Conservation (phyloP, 2,329 filamentous ascomycete species). For the Cytospora mali region DNA sequence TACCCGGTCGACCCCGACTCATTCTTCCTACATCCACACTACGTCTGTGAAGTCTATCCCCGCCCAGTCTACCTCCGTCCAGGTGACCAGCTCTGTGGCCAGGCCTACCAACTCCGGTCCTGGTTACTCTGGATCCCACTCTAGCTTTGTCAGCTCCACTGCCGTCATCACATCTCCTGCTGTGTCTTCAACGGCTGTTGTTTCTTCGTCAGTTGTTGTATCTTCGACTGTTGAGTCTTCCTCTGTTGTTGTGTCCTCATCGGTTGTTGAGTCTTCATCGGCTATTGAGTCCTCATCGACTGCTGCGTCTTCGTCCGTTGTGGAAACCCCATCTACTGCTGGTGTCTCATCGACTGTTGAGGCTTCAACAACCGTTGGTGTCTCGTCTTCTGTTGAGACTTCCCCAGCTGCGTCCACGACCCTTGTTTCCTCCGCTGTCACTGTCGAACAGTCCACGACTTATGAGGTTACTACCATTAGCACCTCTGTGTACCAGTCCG, state of each 20-base stretch:
- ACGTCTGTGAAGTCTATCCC: slow-evolving; percentile 18
- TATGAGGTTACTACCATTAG: slow-evolving; percentile 28
- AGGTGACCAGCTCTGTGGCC: neutral
- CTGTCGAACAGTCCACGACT: slow-evolving; percentile 20
- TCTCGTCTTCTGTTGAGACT: slow-evolving; percentile 25
- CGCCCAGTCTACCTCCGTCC: slow-evolving; percentile 7
- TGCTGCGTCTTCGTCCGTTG: neutral
- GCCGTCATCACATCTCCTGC: neutral
- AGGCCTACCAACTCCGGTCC: neutral
- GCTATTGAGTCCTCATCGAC: neutral
- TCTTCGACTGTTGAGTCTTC: neutral
- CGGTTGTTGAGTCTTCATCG: neutral
- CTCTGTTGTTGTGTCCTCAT: neutral
- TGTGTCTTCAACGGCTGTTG: neutral
- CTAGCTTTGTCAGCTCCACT: neutral
- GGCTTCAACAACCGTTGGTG: slow-evolving; percentile 28
- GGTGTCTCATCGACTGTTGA: slow-evolving; percentile 4
- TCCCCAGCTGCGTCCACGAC: slow-evolving; percentile 23
- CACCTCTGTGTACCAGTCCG: slow-evolving; percentile 28
- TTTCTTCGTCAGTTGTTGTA: neutral
- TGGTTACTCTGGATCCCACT: slow-evolving; percentile 18
- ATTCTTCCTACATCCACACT: slow-evolving; percentile 30
- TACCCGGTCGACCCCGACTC: slow-evolving; percentile 32
- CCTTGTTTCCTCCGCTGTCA: slow-evolving; percentile 8
- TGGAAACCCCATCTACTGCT: slow-evolving; percentile 10